A percentile compares a stretch with the other conserved stretches of the same genome.
These are phyloP conservation scores for Cladosporium colombiae DNA, from an alignment of 2,329 filamentous ascomycete species.

Conservation along the genomic window DNA sequence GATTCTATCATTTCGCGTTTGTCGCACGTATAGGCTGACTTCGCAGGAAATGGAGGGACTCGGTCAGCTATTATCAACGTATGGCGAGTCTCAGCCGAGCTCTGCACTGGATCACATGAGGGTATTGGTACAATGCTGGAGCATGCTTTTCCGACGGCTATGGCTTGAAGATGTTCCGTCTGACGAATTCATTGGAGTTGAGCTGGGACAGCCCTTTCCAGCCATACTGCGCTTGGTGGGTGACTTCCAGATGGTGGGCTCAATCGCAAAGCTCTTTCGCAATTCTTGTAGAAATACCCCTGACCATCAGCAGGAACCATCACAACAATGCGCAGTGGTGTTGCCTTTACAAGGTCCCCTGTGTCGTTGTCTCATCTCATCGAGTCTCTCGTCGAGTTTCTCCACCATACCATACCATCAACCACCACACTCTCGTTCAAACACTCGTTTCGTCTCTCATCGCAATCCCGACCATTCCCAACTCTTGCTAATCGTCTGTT, in stretches of 20 bases:
- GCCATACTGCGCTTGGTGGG: background rate
- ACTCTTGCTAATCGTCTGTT: constrained; percentile 35
- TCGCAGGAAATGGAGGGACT: background rate
- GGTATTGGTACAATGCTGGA: background rate
- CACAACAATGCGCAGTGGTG: constrained; percentile 17
- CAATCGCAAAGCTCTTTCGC: constrained; percentile 14
- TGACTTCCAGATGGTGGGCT: background rate
- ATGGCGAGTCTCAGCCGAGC: background rate
- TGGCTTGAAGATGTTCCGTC: background rate
- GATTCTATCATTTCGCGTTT: background rate
- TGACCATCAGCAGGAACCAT: constrained; percentile 19
- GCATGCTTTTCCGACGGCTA: background rate
- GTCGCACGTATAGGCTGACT: background rate
- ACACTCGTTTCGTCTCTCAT: constrained; percentile 27
- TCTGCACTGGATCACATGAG: background rate
- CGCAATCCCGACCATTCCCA: constrained; percentile 36
- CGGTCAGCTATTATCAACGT: background rate
- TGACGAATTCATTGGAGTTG: background rate
- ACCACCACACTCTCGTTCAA: constrained; percentile 27
- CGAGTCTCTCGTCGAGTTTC: background rate
- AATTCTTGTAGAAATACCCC: background rate
- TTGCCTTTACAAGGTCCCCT: constrained; percentile 1
- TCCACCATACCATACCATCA: constrained; percentile 12
- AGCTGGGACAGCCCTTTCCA: background rate
- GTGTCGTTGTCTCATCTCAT: constrained; percentile 7